Evolutionary conservation across 192 early-diverging fungal genomes (phyloP), one percentile per base, ranked within the genome.

Genomic region (Entomortierella lignicola): DNA sequence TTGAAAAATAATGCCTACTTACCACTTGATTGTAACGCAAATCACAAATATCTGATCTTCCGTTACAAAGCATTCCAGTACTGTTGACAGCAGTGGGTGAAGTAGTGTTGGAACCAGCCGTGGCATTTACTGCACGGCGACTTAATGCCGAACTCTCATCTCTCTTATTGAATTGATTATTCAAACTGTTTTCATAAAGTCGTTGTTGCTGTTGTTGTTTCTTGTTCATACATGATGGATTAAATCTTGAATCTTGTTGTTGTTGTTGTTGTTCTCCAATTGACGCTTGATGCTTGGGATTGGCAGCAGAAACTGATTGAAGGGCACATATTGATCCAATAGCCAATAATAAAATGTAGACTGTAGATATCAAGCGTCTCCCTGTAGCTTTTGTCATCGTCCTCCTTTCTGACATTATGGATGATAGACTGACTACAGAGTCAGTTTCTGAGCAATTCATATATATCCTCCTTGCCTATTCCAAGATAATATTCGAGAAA

Each of bases 11-110:
- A 10, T 10, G 39, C 39, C 25, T 11, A 56, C 47, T 11, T 72
- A 81, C 83, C 83, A 84, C 83, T 77, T 84, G 83, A 44, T 84
- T 68, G 47, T 81, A 84, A 21, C 79, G 42, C 18, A 84, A 71
- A 60, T 84, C 72, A 53, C 83, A 84, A 10, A 84, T 39, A 32
- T 77, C 69, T 12, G 67, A 52, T 15, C 68, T 41, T 17, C 79
- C 83, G 32, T 84, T 84, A 50, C 83, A 84, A 30, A 53, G 43
- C 67, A 84, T 79, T 43, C 44, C 41, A n/a, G 75, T 44, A 26
- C 55, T 65, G 25, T 79, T 61, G 18, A 66, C 75, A 17, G 54
- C 75, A 0, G 74, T 15, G 1, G 69, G 69, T 1, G 56, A 1
- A 5, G 59, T 30, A 21, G 47, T 56, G 4, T 62, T 53, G n/a